A percentile compares a stretch with the other conserved stretches of the same genome.
Evolutionary conservation across 225 moss, liverwort and hornwort species (phyloP).

Genomic region (Pseudisothecium myosuroides): DNA sequence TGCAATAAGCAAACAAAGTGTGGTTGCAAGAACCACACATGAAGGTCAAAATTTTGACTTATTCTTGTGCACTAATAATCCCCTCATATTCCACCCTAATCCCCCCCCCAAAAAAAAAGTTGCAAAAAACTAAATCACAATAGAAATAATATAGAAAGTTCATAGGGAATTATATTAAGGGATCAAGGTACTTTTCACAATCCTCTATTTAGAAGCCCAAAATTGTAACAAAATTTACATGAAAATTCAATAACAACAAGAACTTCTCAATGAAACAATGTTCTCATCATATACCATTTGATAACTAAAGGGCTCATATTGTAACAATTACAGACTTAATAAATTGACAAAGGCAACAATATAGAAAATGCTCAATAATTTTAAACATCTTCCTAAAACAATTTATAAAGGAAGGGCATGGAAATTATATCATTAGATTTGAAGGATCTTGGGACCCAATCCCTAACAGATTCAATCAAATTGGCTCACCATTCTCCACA

Average conservation of each 20-base stretch:
- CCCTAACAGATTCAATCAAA: background rate
- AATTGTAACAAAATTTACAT: background rate
- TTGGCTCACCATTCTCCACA: background rate
- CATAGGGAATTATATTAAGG: background rate
- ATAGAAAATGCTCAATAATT: background rate
- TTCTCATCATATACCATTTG: background rate
- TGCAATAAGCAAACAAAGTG: background rate
- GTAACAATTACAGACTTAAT: background rate
- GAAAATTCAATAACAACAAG: background rate
- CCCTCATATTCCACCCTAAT: fast-evolving
- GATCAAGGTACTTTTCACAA: background rate
- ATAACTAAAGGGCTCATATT: background rate
- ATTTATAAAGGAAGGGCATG: fast-evolving
- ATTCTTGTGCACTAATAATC: background rate
- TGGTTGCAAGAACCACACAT: background rate
- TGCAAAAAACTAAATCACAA: background rate
- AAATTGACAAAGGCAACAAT: background rate
- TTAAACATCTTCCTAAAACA: background rate
- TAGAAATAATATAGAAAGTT: background rate
- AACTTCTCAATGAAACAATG: background rate
- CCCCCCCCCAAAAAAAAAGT: too few relatives aligned
- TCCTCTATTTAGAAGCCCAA: background rate
- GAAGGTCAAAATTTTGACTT: background rate
- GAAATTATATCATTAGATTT: background rate
- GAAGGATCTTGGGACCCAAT: fast-evolving